Evolutionary conservation across 108 stramenopile genomes (phyloP).

Genomic region (Parietichytrium sp.): DNA sequence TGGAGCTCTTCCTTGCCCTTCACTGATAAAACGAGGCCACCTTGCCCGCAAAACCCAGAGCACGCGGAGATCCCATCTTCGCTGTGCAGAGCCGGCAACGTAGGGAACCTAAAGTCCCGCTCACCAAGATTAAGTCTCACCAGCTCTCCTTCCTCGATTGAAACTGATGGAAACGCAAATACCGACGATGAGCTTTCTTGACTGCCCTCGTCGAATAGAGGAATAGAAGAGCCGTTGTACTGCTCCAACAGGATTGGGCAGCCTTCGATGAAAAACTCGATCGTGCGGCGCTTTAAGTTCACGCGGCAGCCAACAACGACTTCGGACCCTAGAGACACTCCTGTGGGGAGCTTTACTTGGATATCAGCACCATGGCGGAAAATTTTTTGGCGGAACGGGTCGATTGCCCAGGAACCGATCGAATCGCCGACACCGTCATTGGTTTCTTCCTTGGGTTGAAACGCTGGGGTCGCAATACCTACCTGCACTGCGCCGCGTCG

Average conservation of each 20-base stretch:
- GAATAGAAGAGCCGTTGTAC: neutral
- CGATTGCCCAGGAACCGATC: neutral
- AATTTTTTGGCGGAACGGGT: slow-evolving; percentile 5
- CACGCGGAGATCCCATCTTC: slow-evolving; percentile 10
- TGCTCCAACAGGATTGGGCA: neutral
- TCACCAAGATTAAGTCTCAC: slow-evolving; percentile 13
- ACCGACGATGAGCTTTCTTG: neutral
- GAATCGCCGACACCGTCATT: slow-evolving; percentile 13
- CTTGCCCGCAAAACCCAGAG: neutral
- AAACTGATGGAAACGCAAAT: neutral
- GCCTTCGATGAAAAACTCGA: neutral
- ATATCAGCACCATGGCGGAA: neutral
- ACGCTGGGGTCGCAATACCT: neutral
- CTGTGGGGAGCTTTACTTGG: neutral
- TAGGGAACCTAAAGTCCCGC: neutral
- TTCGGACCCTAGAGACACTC: neutral
- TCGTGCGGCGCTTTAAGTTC: neutral
- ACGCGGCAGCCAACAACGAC: slow-evolving; percentile 24
- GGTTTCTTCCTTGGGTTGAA: neutral
- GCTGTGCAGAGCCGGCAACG: too few relatives aligned
- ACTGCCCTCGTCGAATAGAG: neutral
- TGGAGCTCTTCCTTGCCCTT: neutral
- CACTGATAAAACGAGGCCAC: neutral
- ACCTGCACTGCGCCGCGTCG: slow-evolving; percentile 24
- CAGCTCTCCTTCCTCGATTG: slow-evolving; percentile 10